Evolutionary conservation across 495 filamentous ascomycete genomes (phyloP).

Genomic region (Collariella sp.): DNA sequence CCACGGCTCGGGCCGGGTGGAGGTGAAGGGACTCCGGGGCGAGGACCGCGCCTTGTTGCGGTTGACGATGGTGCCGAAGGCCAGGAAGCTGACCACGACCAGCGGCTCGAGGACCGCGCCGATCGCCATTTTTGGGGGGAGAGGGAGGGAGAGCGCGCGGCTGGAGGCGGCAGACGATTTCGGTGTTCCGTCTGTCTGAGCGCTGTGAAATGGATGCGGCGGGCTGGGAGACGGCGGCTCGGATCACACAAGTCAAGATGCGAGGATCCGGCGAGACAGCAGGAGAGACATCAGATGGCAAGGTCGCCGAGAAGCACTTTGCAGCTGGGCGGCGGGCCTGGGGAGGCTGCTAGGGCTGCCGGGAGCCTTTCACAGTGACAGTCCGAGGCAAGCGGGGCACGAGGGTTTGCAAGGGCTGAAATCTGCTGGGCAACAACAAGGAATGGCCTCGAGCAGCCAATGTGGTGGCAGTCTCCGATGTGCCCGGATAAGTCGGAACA

Average conservation of each 20-base stretch:
- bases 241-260: neutral
- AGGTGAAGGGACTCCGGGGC: conserved; percentile 2
- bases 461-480: neutral
- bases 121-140: conserved; percentile 20
- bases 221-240: neutral
- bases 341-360: too few species aligned
- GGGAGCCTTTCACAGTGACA: neutral
- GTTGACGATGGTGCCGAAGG: conserved; percentile 29
- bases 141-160: too few species aligned
- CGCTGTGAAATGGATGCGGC: neutral
- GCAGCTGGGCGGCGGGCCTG: too few species aligned
- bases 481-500: neutral
- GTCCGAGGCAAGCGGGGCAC: neutral
- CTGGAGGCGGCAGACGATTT: neutral
- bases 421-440: neutral
- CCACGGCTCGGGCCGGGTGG: conserved; percentile 15
- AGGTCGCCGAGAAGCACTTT: too few species aligned
- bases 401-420: neutral
- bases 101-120: conserved; percentile 29
- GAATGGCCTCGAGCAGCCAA: neutral
- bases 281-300: neutral
- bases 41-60: conserved; percentile 16
- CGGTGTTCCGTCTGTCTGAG: neutral
- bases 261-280: neutral
- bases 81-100: conserved; percentile 26